phyloP scores from a whole-genome alignment of 768 basidiomycete species.

The Sporobolomyces pararoseus region DNA sequence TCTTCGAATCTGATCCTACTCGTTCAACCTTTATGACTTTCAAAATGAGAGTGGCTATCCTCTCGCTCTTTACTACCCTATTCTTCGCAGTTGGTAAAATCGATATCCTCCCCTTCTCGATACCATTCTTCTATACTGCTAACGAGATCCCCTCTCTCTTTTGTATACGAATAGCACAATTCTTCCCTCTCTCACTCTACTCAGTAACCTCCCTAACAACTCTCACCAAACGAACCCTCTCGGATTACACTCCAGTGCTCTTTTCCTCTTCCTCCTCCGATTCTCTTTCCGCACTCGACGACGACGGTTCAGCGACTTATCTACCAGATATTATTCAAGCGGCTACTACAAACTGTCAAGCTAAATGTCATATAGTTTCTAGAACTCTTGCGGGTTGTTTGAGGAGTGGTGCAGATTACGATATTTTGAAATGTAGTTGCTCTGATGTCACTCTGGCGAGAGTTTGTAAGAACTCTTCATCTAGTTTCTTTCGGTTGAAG shows the following conservation, averaged over 20 bases:
- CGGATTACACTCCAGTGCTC: neutral
- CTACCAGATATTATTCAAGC: constrained; percentile 11
- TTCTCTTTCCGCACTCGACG: neutral
- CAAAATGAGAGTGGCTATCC: constrained; percentile 6
- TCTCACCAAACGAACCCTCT: constrained; percentile 4
- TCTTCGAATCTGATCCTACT: no score
- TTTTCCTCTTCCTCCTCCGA: neutral
- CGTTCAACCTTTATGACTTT: neutral
- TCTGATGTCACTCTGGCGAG: neutral
- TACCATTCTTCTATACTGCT: neutral
- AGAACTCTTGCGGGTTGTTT: constrained; percentile 4
- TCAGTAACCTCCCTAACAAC: neutral
- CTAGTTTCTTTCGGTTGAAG: neutral
- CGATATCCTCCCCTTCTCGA: neutral
- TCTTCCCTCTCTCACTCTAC: constrained; percentile 12
- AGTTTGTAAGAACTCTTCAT: neutral
- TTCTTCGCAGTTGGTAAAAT: constrained; percentile 9
- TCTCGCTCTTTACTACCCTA: neutral
- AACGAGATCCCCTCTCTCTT: neutral
- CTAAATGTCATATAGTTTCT: constrained; percentile 1
- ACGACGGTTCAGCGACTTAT: neutral
- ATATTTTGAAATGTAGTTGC: constrained; percentile 14
- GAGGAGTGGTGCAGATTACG: constrained; percentile 2
- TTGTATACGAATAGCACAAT: no score
- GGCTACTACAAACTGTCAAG: neutral